A percentile compares a stretch with the other conserved stretches of the same genome.
phyloP scores from a whole-genome alignment of 257 asterid genomes.

The Plectranthus barbatus region DNA sequence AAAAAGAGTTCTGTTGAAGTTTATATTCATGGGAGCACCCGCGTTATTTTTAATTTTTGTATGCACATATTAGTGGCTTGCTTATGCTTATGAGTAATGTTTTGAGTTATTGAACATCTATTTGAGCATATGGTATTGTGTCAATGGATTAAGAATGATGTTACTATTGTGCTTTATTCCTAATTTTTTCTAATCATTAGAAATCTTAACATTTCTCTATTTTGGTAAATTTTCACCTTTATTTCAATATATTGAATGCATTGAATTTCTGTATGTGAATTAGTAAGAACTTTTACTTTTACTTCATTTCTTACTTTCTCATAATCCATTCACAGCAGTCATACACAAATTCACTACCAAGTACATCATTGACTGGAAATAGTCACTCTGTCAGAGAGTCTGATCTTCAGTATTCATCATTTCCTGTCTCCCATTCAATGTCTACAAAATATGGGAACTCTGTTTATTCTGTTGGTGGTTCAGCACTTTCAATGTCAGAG shows the following conservation, averaged over 20 bases:
- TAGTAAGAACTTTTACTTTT: neutral
- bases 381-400: conserved; percentile 55
- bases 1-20: too few species aligned
- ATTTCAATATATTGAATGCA: neutral
- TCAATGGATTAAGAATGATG: too few species aligned
- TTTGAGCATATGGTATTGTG: too few species aligned
- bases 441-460: conserved; percentile 52
- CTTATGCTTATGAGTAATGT: too few species aligned
- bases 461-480: conserved; percentile 41
- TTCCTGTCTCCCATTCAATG: conserved; percentile 44
- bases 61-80: too few species aligned
- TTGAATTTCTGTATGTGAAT: neutral
- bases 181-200: too few species aligned
- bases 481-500: conserved; percentile 68
- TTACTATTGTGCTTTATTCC: too few species aligned
- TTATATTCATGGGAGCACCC: too few species aligned
- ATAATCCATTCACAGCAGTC: conserved; percentile 32
- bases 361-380: conserved; percentile 47
- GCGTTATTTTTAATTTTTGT: too few species aligned
- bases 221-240: too few species aligned
- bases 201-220: too few species aligned
- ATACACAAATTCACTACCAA: conserved; percentile 50
- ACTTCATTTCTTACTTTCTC: neutral
- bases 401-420: conserved; percentile 56
- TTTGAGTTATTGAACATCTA: too few species aligned